Evolutionary conservation across 805 yeast species (phyloP).

Genomic region (Millerozyma acaciae): DNA sequence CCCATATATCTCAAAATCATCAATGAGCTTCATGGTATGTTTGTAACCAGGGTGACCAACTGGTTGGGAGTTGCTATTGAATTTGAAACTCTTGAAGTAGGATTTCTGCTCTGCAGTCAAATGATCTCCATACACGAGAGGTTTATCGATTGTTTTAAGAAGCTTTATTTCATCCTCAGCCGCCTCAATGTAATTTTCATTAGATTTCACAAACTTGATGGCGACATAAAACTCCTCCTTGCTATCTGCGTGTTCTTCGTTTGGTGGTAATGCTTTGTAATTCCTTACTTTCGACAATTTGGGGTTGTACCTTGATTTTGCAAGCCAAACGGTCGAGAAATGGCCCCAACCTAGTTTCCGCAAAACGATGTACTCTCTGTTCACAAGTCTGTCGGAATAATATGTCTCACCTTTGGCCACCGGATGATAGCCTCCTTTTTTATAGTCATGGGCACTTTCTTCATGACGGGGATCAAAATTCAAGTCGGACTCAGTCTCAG

Average conservation of each 20-base stretch:
- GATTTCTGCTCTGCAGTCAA: slow-evolving; percentile 8
- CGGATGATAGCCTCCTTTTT: slow-evolving; percentile 64
- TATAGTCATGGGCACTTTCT: slow-evolving; percentile 51
- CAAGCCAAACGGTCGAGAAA: slow-evolving; percentile 70
- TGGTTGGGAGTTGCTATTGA: slow-evolving; percentile 6
- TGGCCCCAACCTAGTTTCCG: slow-evolving; percentile 72
- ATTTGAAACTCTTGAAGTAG: slow-evolving; percentile 8
- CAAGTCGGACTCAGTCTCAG: slow-evolving; percentile 24
- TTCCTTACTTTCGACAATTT: no score
- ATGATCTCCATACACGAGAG: slow-evolving; percentile 13
- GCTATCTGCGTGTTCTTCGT: slow-evolving; percentile 9
- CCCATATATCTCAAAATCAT: slow-evolving; percentile 53
- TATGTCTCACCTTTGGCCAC: slow-evolving; percentile 53
- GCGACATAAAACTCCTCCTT: slow-evolving; percentile 48
- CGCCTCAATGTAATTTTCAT: slow-evolving; percentile 53
- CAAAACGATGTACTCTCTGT: slow-evolving; percentile 42
- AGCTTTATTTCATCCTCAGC: slow-evolving; percentile 60
- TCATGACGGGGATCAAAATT: slow-evolving; percentile 34
- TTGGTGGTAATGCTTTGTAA: slow-evolving; percentile 22
- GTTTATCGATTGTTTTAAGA: slow-evolving; percentile 33
- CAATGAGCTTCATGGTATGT: slow-evolving; percentile 51
- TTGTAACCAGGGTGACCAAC: slow-evolving; percentile 45
- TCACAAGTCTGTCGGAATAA: slow-evolving; percentile 32
- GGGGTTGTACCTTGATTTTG: slow-evolving; percentile 19
- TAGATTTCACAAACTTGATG: slow-evolving; percentile 56